Conservation (phyloP, 768 basidiomycete genomes). For the Psilocybe tampanensis region DNA sequence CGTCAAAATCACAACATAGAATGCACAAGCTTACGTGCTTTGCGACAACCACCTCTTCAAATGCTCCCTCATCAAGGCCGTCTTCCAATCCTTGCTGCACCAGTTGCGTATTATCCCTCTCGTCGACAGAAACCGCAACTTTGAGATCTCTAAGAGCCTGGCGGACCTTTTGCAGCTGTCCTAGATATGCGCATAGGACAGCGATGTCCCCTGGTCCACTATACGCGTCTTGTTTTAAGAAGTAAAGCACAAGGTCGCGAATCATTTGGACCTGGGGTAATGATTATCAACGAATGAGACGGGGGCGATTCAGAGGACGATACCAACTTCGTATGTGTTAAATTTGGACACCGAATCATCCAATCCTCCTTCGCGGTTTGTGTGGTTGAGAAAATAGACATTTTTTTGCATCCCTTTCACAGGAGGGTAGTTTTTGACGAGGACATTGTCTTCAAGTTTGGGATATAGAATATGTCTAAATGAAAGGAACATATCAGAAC, state of each 20-base stretch:
- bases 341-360: slow-evolving; percentile 67
- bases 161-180: slow-evolving; percentile 43
- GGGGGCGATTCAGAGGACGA: not conserved
- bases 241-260: slow-evolving; percentile 43
- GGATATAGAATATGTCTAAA: slow-evolving; percentile 63
- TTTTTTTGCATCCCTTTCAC: slow-evolving; percentile 67
- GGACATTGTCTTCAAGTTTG: slow-evolving; percentile 54
- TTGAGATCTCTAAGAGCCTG: slow-evolving; percentile 36
- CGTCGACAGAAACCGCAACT: slow-evolving; percentile 70
- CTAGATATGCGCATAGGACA: slow-evolving; percentile 49
- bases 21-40: slow-evolving; percentile 5
- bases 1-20: not conserved
- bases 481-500: not conserved
- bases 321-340: slow-evolving; percentile 65
- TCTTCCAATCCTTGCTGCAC: slow-evolving; percentile 48
- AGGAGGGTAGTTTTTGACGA: slow-evolving; percentile 50
- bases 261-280: slow-evolving; percentile 43
- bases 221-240: slow-evolving; percentile 43
- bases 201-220: slow-evolving; percentile 48
- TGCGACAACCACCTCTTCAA: slow-evolving; percentile 13
- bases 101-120: slow-evolving; percentile 62
- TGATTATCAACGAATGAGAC: not conserved
- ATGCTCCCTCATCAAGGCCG: slow-evolving; percentile 21
- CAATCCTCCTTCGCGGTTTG: slow-evolving; percentile 58
- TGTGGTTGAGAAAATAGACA: slow-evolving; percentile 69